These are phyloP conservation scores for Cladophialophora bantiana DNA, from an alignment of 2,329 filamentous ascomycete genomes.

Conservation along the genomic window DNA sequence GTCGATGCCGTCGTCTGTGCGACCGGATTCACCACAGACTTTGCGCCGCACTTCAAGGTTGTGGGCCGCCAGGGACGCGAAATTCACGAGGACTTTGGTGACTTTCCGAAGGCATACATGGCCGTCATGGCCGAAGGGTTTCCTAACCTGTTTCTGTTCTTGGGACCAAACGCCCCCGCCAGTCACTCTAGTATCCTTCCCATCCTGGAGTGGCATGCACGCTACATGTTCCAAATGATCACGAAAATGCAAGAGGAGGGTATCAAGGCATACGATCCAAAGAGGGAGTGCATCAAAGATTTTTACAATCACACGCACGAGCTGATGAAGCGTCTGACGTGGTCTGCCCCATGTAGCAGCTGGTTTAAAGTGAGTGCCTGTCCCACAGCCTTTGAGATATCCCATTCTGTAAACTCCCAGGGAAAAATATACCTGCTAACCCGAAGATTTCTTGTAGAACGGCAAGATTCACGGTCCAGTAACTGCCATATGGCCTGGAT, in stretches of 20 bases:
- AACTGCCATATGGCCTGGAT: constrained; percentile 23
- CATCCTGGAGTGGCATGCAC: constrained; percentile 37
- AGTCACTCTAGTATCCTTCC: constrained; percentile 41
- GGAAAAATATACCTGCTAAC: too few species aligned
- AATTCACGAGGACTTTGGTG: constrained; percentile 41
- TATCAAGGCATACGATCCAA: constrained; percentile 29
- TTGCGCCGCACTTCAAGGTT: constrained; percentile 39
- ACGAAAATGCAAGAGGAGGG: constrained; percentile 38
- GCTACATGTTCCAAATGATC: constrained; percentile 39
- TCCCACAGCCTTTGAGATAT: too few species aligned
- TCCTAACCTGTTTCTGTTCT: constrained; percentile 28
- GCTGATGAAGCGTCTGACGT: constrained; percentile 18
- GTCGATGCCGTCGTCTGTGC: constrained; percentile 43
- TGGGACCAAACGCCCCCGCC: constrained; percentile 38
- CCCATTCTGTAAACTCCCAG: too few species aligned
- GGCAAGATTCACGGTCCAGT: constrained; percentile 25
- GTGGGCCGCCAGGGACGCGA: constrained; percentile 33
- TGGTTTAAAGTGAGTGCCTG: constrained; percentile 24
- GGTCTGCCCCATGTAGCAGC: constrained; percentile 17
- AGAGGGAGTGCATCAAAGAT: constrained; percentile 15
- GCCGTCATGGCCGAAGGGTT: constrained; percentile 31
- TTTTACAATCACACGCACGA: constrained; percentile 20
- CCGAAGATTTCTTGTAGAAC: background rate
- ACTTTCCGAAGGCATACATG: constrained; percentile 41
- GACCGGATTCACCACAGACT: constrained; percentile 46